Evolutionary conservation across 2,329 filamentous ascomycete genomes (phyloP), one percentile per base, ranked within the genome.

Genomic region (Aspergillus carbonarius): DNA sequence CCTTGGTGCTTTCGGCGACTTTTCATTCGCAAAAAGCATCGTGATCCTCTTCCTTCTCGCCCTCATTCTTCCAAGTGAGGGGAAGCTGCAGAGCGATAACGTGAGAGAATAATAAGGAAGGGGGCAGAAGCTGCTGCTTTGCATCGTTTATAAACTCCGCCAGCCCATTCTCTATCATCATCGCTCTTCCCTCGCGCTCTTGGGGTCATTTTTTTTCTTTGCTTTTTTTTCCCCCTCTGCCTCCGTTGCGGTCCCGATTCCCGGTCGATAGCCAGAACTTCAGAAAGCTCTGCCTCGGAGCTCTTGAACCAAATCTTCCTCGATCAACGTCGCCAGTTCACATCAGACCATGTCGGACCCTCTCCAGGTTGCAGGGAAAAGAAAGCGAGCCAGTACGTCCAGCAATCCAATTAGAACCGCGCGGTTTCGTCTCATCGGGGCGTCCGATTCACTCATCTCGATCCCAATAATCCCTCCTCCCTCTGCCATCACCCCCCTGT

Each of bases 301-400:
- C 23, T 40, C 9, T 13, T 15, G 27, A 35, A n/a, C 5, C 8
- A 20, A 23, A 10, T 18, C 37, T 42, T 17, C 18, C n/a, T 34
- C 40, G n/a, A 34, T 34, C 49, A 48, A 35, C 47, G 39, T 30
- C n/a, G 39, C 30, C 55, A 54, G 55, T 39, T 42, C 39, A 37
- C 64, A 70, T 54, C 59, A 32, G 30, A 10, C 30, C 30, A 76
- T 75, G 73, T 74, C 73, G 13, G 71, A 74, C 42, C 48, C 62
- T 54, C 60, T 65, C 57, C 69, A 72, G 64, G 60, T 60, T 5
- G 70, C 71, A 37, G 73, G 73, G 39, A 76, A 76, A 66, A 70
- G 74, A 66, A 76, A 76, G 66, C 66, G 74, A 61, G 71, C 74
- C 61, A 74, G 74, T 76, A 72, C 63, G 74, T 76, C 52, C 51